Evolutionary conservation across 164 flowering plant species (phyloP), one percentile per base, ranked within the genome.

Genomic region (Liquidambar formosana): DNA sequence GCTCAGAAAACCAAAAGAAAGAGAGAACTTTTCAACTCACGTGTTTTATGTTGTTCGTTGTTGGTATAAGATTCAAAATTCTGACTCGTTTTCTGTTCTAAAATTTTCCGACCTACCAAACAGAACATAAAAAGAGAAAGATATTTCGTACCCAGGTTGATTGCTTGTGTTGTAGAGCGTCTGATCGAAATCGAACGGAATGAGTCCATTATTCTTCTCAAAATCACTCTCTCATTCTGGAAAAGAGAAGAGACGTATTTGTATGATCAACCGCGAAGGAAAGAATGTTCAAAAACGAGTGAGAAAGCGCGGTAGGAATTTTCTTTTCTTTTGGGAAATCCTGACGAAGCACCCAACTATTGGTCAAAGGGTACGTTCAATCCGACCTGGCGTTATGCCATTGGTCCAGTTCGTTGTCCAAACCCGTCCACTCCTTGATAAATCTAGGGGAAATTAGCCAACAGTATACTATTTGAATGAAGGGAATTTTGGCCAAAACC

Each of bases 141-240:
- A 21, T n/a, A n/a, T 9, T 16, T 8, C 43, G 9, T 64, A 74
- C 77, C 73, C 5, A 68, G 27, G 27, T 48, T 63, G 68, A 73
- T 63, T 56, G 63, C 19, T 62, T 73, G 76, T 4, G 58, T 57
- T 51, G 72, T 10, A 28, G 60, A 45, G 41, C 60, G 72, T 48
- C 68, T 28, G 68, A 51, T 27, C 19, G 61, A n/a, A 49, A 66
- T 1, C 16, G 60, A 57, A 23, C 60, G 60, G 4, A 57, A 16
- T 57, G 60, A 57, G 23, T 57, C n/a, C 4, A 1, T 57, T 13
- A 26, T 57, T 57, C 27, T 33, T 57, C n/a, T 27, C 38, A 57
- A 23, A 11, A 63, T 59, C 47, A 23, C 12, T 49, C 52, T 63
- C 45, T 22, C 65, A 16, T 6, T 67, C 56, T 51, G n/a, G n/a